Evolutionary conservation across 2,329 filamentous ascomycete genomes (phyloP).

Genomic region (Nothophaeocryptopus gaeumannii): DNA sequence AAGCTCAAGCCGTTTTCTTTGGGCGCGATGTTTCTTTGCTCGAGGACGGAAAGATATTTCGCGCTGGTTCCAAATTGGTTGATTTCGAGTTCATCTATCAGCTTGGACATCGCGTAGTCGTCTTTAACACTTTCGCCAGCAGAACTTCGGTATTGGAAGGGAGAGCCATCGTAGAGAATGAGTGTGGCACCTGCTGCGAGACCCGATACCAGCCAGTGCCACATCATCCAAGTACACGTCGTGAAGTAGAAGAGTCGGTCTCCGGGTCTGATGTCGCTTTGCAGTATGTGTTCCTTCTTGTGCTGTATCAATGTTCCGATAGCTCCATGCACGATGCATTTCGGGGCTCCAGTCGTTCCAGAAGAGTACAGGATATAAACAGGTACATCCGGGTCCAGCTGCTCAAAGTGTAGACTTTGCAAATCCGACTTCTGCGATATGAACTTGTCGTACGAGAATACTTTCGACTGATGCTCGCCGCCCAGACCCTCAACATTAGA

Average conservation of each 20-base stretch:
- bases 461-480: conserved; percentile 13
- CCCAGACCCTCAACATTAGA: conserved; percentile 32
- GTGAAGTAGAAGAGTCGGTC: conserved; percentile 90
- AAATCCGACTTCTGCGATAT: conserved; percentile 39
- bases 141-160: conserved; percentile 60
- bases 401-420: conserved; percentile 58
- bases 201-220: conserved; percentile 91
- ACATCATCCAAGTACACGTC: conserved; percentile 99
- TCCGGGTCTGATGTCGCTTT: conserved; percentile 71
- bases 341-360: conserved; percentile 82
- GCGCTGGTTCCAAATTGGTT: conserved; percentile 95
- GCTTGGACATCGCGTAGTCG: conserved; percentile 74
- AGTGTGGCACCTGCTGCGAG: conserved; percentile 79
- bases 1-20: conserved; percentile 55
- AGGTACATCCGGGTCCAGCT: conserved; percentile 79
- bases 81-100: conserved; percentile 77
- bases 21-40: conserved; percentile 70
- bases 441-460: conserved; percentile 29
- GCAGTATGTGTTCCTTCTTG: conserved; percentile 91
- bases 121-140: conserved; percentile 56
- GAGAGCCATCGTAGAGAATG: conserved; percentile 87
- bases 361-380: conserved; percentile 93
- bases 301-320: conserved; percentile 90
- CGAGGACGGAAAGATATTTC: conserved; percentile 86
- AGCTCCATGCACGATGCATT: conserved; percentile 90